A percentile compares a stretch with the other conserved stretches of the same genome.
Conservation (phyloP, 495 filamentous ascomycete species). For the Penicillium verhagenii region DNA sequence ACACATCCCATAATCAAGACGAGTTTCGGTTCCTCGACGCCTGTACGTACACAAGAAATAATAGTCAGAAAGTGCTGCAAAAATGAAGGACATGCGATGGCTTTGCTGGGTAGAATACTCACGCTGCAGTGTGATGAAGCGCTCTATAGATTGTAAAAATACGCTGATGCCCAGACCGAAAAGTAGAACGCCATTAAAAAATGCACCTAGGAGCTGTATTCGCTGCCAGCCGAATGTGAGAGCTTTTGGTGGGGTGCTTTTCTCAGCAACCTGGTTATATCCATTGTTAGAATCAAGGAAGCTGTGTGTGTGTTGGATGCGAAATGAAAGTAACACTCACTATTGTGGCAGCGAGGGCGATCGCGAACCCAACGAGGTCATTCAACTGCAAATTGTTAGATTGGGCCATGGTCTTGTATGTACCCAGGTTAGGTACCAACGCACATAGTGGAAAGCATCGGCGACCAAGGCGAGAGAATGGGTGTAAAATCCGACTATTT, state of each 20-base stretch:
- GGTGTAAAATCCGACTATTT: constrained; percentile 65
- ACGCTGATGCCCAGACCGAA: constrained; percentile 91
- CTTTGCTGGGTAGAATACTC: no score
- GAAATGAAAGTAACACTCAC: constrained; percentile 36
- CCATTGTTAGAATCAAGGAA: not conserved
- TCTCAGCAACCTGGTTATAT: constrained; percentile 26
- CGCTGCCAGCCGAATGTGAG: constrained; percentile 70
- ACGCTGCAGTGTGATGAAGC: constrained; percentile 61
- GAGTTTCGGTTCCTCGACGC: constrained; percentile 67
- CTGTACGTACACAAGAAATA: no score
- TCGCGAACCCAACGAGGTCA: constrained; percentile 81
- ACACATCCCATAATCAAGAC: constrained; percentile 74
- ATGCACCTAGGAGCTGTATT: constrained; percentile 82
- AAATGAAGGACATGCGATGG: no score
- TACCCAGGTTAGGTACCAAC: not conserved
- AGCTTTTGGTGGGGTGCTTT: constrained; percentile 30
- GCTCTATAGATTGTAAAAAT: constrained; percentile 82
- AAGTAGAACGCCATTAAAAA: constrained; percentile 90
- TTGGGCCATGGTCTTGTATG: not conserved
- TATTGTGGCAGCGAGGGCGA: constrained; percentile 82
- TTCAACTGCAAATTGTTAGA: constrained; percentile 60
- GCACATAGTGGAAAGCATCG: constrained; percentile 85
- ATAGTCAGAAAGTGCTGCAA: no score
- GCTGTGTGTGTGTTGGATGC: not conserved
- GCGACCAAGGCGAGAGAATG: constrained; percentile 77